Evolutionary conservation across 148 eudicot genomes (phyloP), one percentile per base, ranked within the genome.

Genomic region (Polygonum aviculare): DNA sequence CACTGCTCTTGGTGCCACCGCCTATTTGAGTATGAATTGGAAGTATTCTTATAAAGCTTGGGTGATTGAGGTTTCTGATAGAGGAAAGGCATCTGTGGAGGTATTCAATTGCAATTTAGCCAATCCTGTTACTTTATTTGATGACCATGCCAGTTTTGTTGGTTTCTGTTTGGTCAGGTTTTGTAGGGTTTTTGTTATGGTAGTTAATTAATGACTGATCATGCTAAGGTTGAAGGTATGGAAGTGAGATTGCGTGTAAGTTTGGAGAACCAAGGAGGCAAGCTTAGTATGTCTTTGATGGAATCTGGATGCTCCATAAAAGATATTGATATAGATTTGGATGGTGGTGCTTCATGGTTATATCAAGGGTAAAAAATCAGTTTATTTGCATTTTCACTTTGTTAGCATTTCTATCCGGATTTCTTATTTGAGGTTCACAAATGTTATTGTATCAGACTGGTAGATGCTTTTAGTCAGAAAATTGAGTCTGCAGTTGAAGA

Each of bases 331-430:
- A 87, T 95, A 72, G 75, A 78, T 70, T 72, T 95, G 83, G 85
- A 92, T 44, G 98, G 98, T 49, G 98, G 98, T 80, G 94, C 93
- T 31, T 90, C 98, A 47, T 95, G 98, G 98, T 90, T 95, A 74
- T 95, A 95, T 84, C 98, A 95, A 79, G 98, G 96, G 98, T 95
- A 90, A 54, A 86, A n/a, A 2, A 4, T 54, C 6, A 6, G 22
- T n/a, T n/a, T 54, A 77, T n/a, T 76, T 72, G 7, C 12, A n/a
- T 54, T 54, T 21, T 54, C 12, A 15, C 18, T 48, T 48, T 48
- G 50, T 48, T 48, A 48, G 50, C 50, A 48, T 12, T 12, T 48
- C 14, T 48, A 48, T 11, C 50, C 9, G 26, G 60, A 54, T 54
- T 62, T 62, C 12, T 31, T 31, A 54, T 54, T 54, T 54, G 60